These are phyloP conservation scores for Candida xiaguanensis DNA, from an alignment of 805 yeast genomes.

Conservation along the genomic window DNA sequence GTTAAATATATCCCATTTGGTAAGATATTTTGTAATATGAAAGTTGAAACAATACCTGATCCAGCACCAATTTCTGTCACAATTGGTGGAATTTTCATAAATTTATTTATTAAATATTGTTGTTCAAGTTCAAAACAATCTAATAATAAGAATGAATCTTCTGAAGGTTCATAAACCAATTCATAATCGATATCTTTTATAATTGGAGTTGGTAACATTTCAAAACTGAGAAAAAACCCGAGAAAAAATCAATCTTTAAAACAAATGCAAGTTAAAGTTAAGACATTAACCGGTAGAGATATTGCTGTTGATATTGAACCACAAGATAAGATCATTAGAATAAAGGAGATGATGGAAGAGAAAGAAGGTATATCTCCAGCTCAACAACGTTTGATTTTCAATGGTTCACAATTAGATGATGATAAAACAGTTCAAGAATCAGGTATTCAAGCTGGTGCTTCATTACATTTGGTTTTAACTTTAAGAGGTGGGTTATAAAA, in stretches of 20 bases:
- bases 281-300: conserved; percentile 81
- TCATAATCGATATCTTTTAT: conserved; percentile 53
- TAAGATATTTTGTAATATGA: conserved; percentile 58
- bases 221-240: conserved; percentile 1
- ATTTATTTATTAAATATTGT: conserved; percentile 23
- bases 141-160: conserved; percentile 80
- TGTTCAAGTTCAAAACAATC: conserved; percentile 72
- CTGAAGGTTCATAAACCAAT: conserved; percentile 92
- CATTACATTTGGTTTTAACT: conserved; percentile 85
- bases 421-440: conserved; percentile 67
- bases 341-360: conserved; percentile 91
- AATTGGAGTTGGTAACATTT: conserved; percentile 80
- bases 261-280: conserved; percentile 63
- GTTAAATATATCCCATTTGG: conserved; percentile 54
- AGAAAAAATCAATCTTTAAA: conserved; percentile 2
- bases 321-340: conserved; percentile 59
- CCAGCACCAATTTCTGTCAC: conserved; percentile 90
- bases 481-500: conserved; percentile 72
- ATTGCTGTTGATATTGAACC: conserved; percentile 74
- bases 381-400: conserved; percentile 86
- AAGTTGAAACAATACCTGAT: conserved; percentile 83
- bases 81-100: conserved; percentile 37
- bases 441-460: conserved; percentile 81
- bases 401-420: conserved; percentile 92
- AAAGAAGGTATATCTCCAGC: conserved; percentile 96